phyloP scores from a whole-genome alignment of 768 basidiomycete genomes.

The Hemileccinum impolitum region DNA sequence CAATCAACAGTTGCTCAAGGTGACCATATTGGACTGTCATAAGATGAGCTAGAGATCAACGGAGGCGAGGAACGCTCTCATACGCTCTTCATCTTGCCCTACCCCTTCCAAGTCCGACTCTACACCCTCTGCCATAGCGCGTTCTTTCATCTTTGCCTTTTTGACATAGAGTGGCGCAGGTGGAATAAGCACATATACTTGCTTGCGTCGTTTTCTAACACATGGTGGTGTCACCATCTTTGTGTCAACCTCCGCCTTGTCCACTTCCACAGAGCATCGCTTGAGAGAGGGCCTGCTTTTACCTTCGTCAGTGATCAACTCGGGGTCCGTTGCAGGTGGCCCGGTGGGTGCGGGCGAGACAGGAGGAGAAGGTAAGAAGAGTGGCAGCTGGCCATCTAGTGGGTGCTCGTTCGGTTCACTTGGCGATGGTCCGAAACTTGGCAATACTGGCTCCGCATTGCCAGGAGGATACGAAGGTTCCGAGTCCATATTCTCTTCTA shows the following conservation, averaged over 20 bases:
- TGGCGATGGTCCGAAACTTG: slow-evolving; percentile 8
- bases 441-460: not conserved
- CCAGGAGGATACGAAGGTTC: slow-evolving; percentile 6
- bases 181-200: slow-evolving; percentile 30
- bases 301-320: slow-evolving; percentile 9
- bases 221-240: not conserved
- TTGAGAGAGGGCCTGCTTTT: slow-evolving; percentile 16
- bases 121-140: slow-evolving; percentile 11
- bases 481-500: slow-evolving; percentile 12
- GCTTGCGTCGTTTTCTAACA: slow-evolving; percentile 24
- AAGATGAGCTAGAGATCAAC: slow-evolving; percentile 25
- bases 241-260: slow-evolving; percentile 8
- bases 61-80: slow-evolving; percentile 23
- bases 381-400: slow-evolving; percentile 32
- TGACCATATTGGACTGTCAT: slow-evolving; percentile 37
- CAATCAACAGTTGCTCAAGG: slow-evolving; percentile 42
- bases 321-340: slow-evolving; percentile 22
- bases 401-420: slow-evolving; percentile 10
- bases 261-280: slow-evolving; percentile 16
- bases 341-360: slow-evolving; percentile 28
- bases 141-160: slow-evolving; percentile 17
- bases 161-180: slow-evolving; percentile 21
- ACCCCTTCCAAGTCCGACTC: slow-evolving; percentile 16
- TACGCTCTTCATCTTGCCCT: slow-evolving; percentile 29
- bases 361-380: slow-evolving; percentile 49